A percentile compares a stretch with the other conserved stretches of the same genome.
Evolutionary conservation across 177 flowering plant species (phyloP).

Genomic region (Telopea speciosissima): DNA sequence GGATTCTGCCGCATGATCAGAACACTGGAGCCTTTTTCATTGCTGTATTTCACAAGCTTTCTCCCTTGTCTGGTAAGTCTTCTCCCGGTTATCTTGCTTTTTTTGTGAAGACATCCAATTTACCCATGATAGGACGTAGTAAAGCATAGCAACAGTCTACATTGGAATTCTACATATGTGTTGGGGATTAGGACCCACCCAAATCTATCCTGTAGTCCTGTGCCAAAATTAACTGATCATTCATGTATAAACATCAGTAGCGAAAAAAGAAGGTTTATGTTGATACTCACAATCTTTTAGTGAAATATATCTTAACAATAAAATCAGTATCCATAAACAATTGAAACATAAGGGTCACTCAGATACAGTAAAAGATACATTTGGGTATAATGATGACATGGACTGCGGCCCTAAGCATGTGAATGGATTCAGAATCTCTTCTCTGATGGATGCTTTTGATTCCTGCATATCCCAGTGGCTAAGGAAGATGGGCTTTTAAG

Average conservation of each 20-base stretch:
- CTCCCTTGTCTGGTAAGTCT: conserved; percentile 57
- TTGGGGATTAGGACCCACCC: background rate
- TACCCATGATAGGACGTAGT: background rate
- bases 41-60: conserved; percentile 76
- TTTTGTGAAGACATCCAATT: background rate
- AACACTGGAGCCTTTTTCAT: conserved; percentile 94
- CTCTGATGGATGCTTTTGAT: too few relatives aligned
- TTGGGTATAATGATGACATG: too few relatives aligned
- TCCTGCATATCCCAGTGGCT: too few relatives aligned
- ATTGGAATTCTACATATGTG: background rate
- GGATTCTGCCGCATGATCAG: conserved; percentile 97
- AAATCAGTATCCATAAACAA: too few relatives aligned
- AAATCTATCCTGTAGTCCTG: background rate
- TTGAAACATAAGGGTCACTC: too few relatives aligned
- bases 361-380: too few relatives aligned
- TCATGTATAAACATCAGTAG: too few relatives aligned
- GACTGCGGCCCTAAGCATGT: too few relatives aligned
- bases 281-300: too few relatives aligned
- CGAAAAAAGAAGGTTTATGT: background rate
- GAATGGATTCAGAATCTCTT: too few relatives aligned
- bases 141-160: background rate
- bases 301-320: too few relatives aligned
- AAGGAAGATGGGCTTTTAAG: too few relatives aligned
- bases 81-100: background rate
- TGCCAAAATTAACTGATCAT: background rate